Evolutionary conservation across 73 alveolate genomes (phyloP), one percentile per base, ranked within the genome.

Genomic region (Uronychia setigera): DNA sequence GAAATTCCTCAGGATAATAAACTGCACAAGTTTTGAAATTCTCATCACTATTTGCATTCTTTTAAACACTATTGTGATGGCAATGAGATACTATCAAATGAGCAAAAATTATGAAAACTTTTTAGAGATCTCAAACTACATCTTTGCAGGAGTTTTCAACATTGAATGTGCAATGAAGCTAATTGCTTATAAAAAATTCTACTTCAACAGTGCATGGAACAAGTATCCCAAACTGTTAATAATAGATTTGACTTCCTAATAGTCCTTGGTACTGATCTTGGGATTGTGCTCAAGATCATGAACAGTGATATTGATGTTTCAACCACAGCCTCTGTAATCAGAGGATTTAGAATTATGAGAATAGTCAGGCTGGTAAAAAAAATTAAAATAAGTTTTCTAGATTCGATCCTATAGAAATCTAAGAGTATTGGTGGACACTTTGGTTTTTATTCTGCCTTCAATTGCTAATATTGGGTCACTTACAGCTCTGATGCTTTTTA

Each of bases 401-500:
- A 46, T 88, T 57, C 11, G 26, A 57, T 67, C 19, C 19, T 78
- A 27, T 34, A 58, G 76, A 78, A 57, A 57, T 26, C 26, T 57
- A 31, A 35, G 33, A 46, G 77, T 80, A n/a, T 28, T 80, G 1
- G 31, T 80, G 19, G 79, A 35, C 57, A 58, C 87, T 9, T 31
- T 80, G n/a, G 58, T 88, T 58, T 82, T 74, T 81, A 82, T 87
- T 13, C 32, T 97, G 32, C 98, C 99, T 33, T 96, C 98, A 0
- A 85, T 97, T 59, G 93, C 98, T 1, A 97, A 97, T 93, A 98
- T 97, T 25, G 91, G 95, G 77, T 84, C 97, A 1, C 82, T 97
- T 33, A 87, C 97, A 93, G 59, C 97, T 33, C 86, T 97, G 33
- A 86, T 97, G 31, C 90, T 96, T 82, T 97, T 97, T 67, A 97